These are phyloP conservation scores for Cladophialophora exuberans DNA, from an alignment of 2,329 filamentous ascomycete genomes.

Conservation along the genomic window DNA sequence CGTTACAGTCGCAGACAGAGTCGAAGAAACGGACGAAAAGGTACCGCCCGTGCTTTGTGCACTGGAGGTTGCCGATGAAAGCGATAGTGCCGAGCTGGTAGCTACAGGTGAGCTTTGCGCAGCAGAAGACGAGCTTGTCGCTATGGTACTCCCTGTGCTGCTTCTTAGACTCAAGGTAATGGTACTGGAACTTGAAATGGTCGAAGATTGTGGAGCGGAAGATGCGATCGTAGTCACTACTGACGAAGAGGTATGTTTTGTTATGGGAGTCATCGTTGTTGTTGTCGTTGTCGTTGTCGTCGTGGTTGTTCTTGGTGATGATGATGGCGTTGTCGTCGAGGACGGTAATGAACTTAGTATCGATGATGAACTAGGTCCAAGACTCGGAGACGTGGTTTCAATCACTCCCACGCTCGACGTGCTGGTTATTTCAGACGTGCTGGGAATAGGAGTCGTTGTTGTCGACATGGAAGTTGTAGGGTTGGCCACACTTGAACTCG, in stretches of 20 bases:
- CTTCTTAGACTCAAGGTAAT: too few species aligned
- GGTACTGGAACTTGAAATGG: neutral
- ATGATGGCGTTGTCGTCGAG: too few species aligned
- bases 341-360: too few species aligned
- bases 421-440: too few species aligned
- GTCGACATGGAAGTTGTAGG: neutral
- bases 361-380: too few species aligned
- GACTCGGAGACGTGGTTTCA: too few species aligned
- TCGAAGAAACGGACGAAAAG: neutral
- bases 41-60: neutral
- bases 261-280: neutral
- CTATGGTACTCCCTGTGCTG: too few species aligned
- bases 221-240: neutral
- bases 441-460: neutral
- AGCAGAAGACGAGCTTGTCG: too few species aligned
- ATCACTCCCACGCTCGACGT: too few species aligned
- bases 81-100: neutral
- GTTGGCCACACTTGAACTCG: neutral
- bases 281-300: neutral
- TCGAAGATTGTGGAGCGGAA: neutral
- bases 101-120: neutral
- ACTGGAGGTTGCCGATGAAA: neutral
- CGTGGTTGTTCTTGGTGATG: too few species aligned
- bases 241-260: too few species aligned
- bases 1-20: too few species aligned